These are phyloP conservation scores for Neurospora sp. DNA, from an alignment of 495 filamentous ascomycete genomes.

Conservation along the genomic window DNA sequence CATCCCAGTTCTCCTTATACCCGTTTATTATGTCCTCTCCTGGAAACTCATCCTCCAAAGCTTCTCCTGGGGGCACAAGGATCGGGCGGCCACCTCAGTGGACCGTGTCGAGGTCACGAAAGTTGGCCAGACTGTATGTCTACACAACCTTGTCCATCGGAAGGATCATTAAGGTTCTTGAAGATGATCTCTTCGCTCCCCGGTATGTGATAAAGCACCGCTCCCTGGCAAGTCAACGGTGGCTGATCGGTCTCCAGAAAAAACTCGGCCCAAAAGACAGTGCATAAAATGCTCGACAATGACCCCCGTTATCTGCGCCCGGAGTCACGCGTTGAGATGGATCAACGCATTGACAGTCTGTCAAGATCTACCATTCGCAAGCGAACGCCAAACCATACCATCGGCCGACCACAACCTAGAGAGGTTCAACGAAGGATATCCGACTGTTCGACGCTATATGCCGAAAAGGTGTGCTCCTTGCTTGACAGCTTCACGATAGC, in stretches of 20 bases:
- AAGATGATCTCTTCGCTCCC: slow-evolving; percentile 33
- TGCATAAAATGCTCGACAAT: slow-evolving; percentile 36
- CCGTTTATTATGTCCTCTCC: slow-evolving; percentile 13
- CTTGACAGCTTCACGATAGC: slow-evolving; percentile 20
- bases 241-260: slow-evolving; percentile 19
- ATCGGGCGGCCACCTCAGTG: slow-evolving; percentile 37
- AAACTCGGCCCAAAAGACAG: slow-evolving; percentile 39
- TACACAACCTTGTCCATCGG: slow-evolving; percentile 35
- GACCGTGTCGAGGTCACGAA: slow-evolving; percentile 33
- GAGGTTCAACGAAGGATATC: slow-evolving; percentile 15
- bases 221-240: neutral
- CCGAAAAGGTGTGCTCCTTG: slow-evolving; percentile 14
- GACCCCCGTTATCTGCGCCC: slow-evolving; percentile 39
- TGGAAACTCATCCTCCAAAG: neutral
- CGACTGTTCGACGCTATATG: slow-evolving; percentile 19
- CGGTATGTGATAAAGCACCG: slow-evolving; percentile 12
- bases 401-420: neutral
- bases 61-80: slow-evolving; percentile 17
- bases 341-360: slow-evolving; percentile 26
- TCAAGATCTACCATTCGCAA: slow-evolving; percentile 10
- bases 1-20: neutral
- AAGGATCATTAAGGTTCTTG: slow-evolving; percentile 33
- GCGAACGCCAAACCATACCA: neutral
- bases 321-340: slow-evolving; percentile 33
- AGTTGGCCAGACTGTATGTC: slow-evolving; percentile 34